Conservation (phyloP, 2,329 filamentous ascomycete genomes). For the Colletotrichum incanum region DNA sequence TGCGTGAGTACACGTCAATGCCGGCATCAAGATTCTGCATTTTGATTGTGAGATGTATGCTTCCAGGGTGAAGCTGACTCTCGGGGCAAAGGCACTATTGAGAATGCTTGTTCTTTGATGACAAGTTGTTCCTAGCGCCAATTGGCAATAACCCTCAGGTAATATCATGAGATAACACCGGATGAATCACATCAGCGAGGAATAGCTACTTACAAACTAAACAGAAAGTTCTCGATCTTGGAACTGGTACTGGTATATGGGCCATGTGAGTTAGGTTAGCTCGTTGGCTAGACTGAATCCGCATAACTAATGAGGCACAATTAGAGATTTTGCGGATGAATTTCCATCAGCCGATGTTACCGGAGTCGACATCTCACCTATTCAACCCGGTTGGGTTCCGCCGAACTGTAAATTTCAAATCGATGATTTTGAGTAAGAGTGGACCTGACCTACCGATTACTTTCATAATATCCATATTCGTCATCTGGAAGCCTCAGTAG, state of each 20-base stretch:
- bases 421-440: conserved; percentile 55
- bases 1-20: background rate
- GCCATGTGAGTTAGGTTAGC: background rate
- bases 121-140: conserved; percentile 3
- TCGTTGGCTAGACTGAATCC: too few relatives aligned
- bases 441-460: conserved; percentile 61
- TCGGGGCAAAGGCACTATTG: background rate
- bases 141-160: background rate
- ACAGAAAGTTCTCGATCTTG: conserved; percentile 3
- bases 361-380: conserved; percentile 70
- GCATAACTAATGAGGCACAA: background rate
- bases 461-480: conserved; percentile 75
- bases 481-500: conserved; percentile 67
- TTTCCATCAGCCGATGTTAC: conserved; percentile 43
- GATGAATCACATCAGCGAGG: background rate
- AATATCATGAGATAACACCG: too few relatives aligned
- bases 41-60: background rate
- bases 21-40: too few relatives aligned
- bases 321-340: conserved; percentile 4
- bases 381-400: conserved; percentile 68
- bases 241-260: conserved; percentile 5
- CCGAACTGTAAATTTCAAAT: conserved; percentile 57
- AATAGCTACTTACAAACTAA: background rate
- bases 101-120: background rate
- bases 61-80: background rate